A percentile compares a stretch with the other conserved stretches of the same genome.
Conservation (phyloP, 139 green algal species). For the Tetradesmus obliquus region DNA sequence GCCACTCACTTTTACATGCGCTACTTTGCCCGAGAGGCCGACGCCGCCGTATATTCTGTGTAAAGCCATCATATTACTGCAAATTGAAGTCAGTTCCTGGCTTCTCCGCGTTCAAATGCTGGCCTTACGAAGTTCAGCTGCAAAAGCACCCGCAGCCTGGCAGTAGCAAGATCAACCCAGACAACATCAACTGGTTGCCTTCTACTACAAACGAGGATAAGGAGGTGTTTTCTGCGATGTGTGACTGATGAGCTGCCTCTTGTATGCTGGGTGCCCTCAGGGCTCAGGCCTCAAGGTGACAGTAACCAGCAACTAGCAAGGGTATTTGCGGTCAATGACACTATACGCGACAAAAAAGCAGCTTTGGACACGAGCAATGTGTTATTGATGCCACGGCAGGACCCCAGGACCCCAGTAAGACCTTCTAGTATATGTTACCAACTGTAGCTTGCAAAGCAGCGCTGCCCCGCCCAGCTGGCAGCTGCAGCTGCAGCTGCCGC, state of each 20-base stretch:
- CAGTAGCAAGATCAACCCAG: not conserved
- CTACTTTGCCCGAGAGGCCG: not conserved
- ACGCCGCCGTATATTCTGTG: not conserved
- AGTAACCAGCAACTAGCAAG: too few relatives aligned
- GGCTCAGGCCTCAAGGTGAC: not conserved
- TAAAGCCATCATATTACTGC: not conserved
- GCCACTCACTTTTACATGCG: not conserved
- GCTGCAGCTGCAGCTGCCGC: not conserved
- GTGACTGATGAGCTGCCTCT: too few relatives aligned
- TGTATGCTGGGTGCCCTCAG: not conserved
- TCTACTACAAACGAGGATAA: too few relatives aligned
- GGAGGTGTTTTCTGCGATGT: too few relatives aligned
- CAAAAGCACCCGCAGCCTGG: not conserved
- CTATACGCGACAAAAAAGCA: too few relatives aligned
- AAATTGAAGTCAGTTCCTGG: too few relatives aligned
- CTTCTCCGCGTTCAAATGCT: not conserved
- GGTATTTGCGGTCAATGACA: too few relatives aligned
- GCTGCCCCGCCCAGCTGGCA: not conserved
- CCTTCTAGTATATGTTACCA: not conserved
- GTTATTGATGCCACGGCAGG: too few relatives aligned
- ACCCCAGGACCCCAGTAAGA: not conserved
- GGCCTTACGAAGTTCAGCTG: not conserved
- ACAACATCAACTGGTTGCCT: too few relatives aligned
- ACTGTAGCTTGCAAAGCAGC: not conserved
- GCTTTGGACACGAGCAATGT: too few relatives aligned